Evolutionary conservation across 345 rosid genomes (phyloP).

Genomic region (Corchorus capsularis): DNA sequence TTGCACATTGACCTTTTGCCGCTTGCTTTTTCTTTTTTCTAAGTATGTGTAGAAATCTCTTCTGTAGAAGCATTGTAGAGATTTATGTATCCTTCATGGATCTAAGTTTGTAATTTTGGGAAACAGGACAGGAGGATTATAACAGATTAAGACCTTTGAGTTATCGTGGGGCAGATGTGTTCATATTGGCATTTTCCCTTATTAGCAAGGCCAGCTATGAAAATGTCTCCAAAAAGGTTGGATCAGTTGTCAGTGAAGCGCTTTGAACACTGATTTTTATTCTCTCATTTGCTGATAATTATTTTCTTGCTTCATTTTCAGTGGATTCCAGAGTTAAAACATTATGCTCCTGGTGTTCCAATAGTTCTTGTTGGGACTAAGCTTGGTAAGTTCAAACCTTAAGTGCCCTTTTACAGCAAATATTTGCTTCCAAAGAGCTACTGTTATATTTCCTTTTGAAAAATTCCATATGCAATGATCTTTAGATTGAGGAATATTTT

Average conservation of each 20-base stretch:
- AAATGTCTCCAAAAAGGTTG: constrained; percentile 91
- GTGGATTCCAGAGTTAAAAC: constrained; percentile 99
- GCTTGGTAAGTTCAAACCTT: constrained; percentile 57
- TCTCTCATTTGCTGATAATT: constrained; percentile 20
- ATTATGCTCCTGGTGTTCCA: constrained; percentile 95
- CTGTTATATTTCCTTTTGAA: neutral
- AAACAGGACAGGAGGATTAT: constrained; percentile 92
- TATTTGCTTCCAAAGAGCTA: neutral
- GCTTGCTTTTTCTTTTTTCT: neutral
- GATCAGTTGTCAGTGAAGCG: neutral
- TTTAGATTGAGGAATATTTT: neutral
- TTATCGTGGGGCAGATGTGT: constrained; percentile 95
- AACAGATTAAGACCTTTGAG: constrained; percentile 90
- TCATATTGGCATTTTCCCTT: constrained; percentile 90
- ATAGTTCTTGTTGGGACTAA: constrained; percentile 90
- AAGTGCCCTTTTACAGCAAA: neutral
- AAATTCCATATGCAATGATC: neutral
- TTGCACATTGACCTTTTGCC: neutral
- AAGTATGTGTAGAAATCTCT: too few relatives aligned
- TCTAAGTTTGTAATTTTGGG: constrained; percentile 17
- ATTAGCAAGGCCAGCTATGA: constrained; percentile 99
- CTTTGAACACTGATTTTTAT: neutral
- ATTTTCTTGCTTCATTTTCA: constrained; percentile 32
- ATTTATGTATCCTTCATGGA: constrained; percentile 12
- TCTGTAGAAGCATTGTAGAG: neutral